Evolutionary conservation across 139 green algal genomes (phyloP).

Genomic region (Haematococcus lacustris): DNA sequence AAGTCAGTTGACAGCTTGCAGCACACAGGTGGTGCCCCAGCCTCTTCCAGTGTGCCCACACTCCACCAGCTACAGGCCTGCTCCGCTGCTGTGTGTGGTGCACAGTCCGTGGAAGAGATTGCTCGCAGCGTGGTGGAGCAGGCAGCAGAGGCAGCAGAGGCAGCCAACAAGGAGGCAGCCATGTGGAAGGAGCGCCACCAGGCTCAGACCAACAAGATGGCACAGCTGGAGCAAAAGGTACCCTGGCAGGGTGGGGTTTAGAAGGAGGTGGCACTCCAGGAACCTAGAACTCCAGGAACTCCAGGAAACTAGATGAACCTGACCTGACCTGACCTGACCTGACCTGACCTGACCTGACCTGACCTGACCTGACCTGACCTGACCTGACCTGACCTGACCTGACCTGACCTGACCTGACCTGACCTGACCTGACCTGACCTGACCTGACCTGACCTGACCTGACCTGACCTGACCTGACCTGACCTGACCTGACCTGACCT

Average conservation of each 20-base stretch:
- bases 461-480: no score
- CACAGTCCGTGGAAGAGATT: not conserved
- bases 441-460: no score
- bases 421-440: no score
- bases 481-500: no score
- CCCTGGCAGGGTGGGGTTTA: not conserved
- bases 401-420: no score
- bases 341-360: not conserved
- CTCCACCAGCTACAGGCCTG: no score
- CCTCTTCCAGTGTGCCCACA: no score
- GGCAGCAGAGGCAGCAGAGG: slow-evolving; percentile 26
- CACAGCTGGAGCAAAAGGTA: slow-evolving; percentile 46
- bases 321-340: not conserved
- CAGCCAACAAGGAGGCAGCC: slow-evolving; percentile 19
- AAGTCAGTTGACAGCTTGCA: no score
- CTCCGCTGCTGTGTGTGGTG: not conserved
- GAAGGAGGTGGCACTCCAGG: no score
- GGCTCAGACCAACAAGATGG: slow-evolving; percentile 47
- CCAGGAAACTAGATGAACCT: not conserved
- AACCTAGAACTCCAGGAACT: no score
- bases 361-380: not conserved
- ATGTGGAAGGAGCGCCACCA: slow-evolving; percentile 31
- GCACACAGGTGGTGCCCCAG: not conserved
- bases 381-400: no score
- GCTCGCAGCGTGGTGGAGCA: slow-evolving; percentile 33